Percentiles rank a stretch among this genome's conserved stretches.
Conservation (phyloP, 2,329 filamentous ascomycete species). For the Paradendryphiella salina region DNA sequence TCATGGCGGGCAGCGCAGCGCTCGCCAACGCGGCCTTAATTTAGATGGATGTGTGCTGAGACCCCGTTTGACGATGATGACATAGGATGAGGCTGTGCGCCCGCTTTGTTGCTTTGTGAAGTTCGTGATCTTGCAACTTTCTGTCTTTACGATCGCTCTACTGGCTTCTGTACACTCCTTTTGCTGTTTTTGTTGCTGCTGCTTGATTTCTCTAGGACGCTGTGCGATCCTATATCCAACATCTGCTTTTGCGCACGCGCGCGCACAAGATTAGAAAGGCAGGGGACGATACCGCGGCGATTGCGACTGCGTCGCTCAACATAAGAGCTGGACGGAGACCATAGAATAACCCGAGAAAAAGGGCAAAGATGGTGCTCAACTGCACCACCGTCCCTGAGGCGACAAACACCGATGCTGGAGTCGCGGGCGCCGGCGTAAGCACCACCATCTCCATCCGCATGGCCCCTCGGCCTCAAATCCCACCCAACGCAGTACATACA, state of each 20-base stretch:
- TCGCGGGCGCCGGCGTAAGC: slow-evolving; percentile 61
- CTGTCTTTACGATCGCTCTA: slow-evolving; percentile 4
- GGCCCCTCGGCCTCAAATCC: not conserved
- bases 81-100: slow-evolving; percentile 14
- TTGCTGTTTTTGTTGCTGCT: not conserved
- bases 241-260: no score
- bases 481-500: not conserved
- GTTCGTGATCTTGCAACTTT: no score
- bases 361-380: slow-evolving; percentile 26
- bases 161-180: not conserved
- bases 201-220: not conserved
- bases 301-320: not conserved
- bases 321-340: slow-evolving; percentile 24
- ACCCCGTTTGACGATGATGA: slow-evolving; percentile 16
- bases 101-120: not conserved
- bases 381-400: slow-evolving; percentile 52
- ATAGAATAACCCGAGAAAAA: not conserved
- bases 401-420: slow-evolving; percentile 58
- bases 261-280: no score
- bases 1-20: not conserved
- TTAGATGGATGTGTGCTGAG: slow-evolving; percentile 9
- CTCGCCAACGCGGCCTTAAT: slow-evolving; percentile 18
- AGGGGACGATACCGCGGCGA: not conserved
- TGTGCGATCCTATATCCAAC: no score
- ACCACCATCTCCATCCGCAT: not conserved